Evolutionary conservation across 352 stramenopile genomes (phyloP), one percentile per base, ranked within the genome.

Genomic region (Globisporangium paddicum): DNA sequence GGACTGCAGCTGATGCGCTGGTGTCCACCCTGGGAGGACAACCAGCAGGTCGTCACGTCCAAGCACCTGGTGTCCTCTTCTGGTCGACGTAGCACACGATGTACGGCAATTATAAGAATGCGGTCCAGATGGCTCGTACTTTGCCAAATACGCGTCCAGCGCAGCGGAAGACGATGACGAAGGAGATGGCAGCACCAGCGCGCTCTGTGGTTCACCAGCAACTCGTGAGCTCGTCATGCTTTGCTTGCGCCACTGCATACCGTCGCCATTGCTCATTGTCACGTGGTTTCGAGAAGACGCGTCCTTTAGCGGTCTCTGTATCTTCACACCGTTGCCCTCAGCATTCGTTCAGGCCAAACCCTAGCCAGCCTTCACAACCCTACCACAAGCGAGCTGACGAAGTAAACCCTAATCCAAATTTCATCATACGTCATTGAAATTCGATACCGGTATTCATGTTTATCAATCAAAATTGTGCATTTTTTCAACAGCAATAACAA

Each of bases 121-220:
- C 14, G 21, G 45, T 51, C 45, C 45, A 35, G 8, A 51, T 35
- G 25, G 16, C 45, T 26, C 13, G 7, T 56, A 56, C 34, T 56
- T 56, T 40, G 23, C 11, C 34, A 56, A 34, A n/a, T 56, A 44
- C 32, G 49, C 49, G 18, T 56, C 21, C 6, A 56, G 30, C 13
- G 49, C 49, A 30, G 21, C 34, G 23, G 49, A 56, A 3, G 49
- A 46, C 9, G 48, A n/a, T n/a, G n/a, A n/a, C n/a, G n/a, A n/a
- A n/a, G n/a, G n/a, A n/a, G n/a, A n/a, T n/a, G n/a, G n/a, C 37
- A 16, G 37, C 37, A 16, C 37, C 37, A 19, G 18, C 37, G 18
- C 14, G 14, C 16, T 16, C 5, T 19, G 37, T 7, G 37, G 19
- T 14, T 42, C 37, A 16, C 37, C 37, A 42, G 37, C 3, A 4